phyloP scores from a whole-genome alignment of 257 asterid genomes.

The Petunia axillaris region DNA sequence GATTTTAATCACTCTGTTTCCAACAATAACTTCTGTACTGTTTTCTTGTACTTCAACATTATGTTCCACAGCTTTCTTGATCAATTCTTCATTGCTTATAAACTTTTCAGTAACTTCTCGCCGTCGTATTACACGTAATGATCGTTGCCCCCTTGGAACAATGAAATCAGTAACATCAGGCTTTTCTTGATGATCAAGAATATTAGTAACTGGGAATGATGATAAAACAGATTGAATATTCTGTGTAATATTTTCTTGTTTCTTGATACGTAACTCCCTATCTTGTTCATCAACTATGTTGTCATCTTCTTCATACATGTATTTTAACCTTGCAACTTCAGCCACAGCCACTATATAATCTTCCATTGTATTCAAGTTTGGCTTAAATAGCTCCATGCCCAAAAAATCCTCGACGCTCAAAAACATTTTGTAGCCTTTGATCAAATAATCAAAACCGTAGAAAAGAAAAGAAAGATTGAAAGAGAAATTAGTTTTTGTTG shows the following conservation, averaged over 20 bases:
- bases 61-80: constrained; percentile 23
- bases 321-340: not conserved
- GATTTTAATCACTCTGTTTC: not conserved
- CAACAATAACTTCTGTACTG: not conserved
- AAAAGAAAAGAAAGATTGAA: no score
- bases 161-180: not conserved
- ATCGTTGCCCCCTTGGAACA: not conserved
- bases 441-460: no score
- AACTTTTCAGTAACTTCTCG: not conserved
- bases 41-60: not conserved
- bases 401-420: no score
- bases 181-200: not conserved
- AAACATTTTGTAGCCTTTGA: no score
- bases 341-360: not conserved
- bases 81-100: not conserved
- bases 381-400: no score
- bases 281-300: not conserved
- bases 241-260: not conserved
- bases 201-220: not conserved
- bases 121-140: not conserved
- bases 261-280: not conserved
- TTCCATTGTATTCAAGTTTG: no score
- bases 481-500: no score
- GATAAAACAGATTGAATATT: not conserved
- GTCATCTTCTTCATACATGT: not conserved